Base-by-base conservation (phyloP, 1,284 basidiomycete genomes). In the Farysia itapuensis region DNA sequence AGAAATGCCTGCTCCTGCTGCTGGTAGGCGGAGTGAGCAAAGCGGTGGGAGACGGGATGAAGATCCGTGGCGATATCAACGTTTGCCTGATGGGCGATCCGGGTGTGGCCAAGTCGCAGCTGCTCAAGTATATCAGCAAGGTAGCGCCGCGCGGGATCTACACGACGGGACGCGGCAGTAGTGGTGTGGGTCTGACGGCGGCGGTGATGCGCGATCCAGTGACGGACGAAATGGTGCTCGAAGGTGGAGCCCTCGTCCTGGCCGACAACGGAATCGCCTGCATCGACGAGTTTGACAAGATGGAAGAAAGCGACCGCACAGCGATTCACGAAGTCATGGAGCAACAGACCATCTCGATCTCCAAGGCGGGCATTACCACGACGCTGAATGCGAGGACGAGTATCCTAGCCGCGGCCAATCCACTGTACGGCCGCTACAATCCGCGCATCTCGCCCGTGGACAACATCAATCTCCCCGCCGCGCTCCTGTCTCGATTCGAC, bases 271-370 rank as follows among this genome's bases (percentile, higher is more conserved):
- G 95, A 24, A 98, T 99, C 72, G 96, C 93, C 79, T 98, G 94
- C 78, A 98, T 99, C 66, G 95, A 99, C 74, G 95, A 99, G 77
- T 99, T 99, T 77, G 95, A 99, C 81, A 98, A 99, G 80, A 99
- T 99, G 95, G 95, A 98, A 65, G 95, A 98, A 78, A 79, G 89
- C 2, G 95, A 98, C 78, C 84, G 95, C 54, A 98, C 95, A 0
- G 91, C 95, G 12, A 98, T 99, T 59, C 95, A 99, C 81, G 95
- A 99, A 82, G 95, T 98, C 45, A 99, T 99, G 95, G 94, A 99
- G 78, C 94, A 99, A 76, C 94, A 99, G 79, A 99, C 95, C 2
- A 98, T 99, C 59, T 96, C 91, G 3, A 99, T 99, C 66, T 93
- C 92, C 33, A 99, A 99, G 80, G 95, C 95, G 2, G 95, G 95